Percentiles rank a stretch among this genome's conserved stretches.
phyloP scores from a whole-genome alignment of 2,329 filamentous ascomycete genomes.

The Pseudocercospora ulei region DNA sequence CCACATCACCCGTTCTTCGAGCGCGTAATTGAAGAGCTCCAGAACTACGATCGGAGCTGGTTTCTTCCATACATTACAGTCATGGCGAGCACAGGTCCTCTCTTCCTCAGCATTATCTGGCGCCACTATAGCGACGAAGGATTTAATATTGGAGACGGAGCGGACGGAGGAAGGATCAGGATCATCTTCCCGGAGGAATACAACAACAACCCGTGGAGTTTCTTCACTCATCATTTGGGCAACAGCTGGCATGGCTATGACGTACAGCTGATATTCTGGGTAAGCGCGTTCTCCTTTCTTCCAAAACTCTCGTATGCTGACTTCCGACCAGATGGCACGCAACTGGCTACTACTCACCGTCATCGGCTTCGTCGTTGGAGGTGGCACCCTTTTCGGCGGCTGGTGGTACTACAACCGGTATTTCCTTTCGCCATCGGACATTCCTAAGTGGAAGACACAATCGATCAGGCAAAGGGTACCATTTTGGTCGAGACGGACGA shows the following conservation, averaged over 20 bases:
- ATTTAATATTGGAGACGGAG: constrained; percentile 37
- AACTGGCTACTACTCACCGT: constrained; percentile 50
- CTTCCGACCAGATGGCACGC: constrained; percentile 34
- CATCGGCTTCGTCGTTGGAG: constrained; percentile 44
- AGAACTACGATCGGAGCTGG: constrained; percentile 60
- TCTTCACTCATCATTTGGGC: constrained; percentile 58
- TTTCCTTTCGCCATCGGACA: constrained; percentile 22
- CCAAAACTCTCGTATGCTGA: constrained; percentile 17
- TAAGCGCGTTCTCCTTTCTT: constrained; percentile 29
- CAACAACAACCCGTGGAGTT: constrained; percentile 58
- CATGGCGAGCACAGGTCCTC: constrained; percentile 67
- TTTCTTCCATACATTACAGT: constrained; percentile 63
- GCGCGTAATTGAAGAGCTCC: constrained; percentile 57
- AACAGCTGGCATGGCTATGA: constrained; percentile 58
- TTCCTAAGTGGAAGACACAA: constrained; percentile 26
- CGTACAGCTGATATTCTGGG: constrained; percentile 56
- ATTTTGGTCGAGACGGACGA: constrained; percentile 29
- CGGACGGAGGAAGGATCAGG: constrained; percentile 47
- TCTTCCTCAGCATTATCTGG: constrained; percentile 68
- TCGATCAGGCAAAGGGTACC: constrained; percentile 23
- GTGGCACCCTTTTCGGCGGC: constrained; percentile 40
- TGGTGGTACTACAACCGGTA: constrained; percentile 47
- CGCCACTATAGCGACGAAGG: constrained; percentile 57
- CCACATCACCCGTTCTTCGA: constrained; percentile 66
- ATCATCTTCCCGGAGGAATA: constrained; percentile 63